phyloP scores from a whole-genome alignment of 805 yeast genomes.

The Lipomyces yamadae region DNA sequence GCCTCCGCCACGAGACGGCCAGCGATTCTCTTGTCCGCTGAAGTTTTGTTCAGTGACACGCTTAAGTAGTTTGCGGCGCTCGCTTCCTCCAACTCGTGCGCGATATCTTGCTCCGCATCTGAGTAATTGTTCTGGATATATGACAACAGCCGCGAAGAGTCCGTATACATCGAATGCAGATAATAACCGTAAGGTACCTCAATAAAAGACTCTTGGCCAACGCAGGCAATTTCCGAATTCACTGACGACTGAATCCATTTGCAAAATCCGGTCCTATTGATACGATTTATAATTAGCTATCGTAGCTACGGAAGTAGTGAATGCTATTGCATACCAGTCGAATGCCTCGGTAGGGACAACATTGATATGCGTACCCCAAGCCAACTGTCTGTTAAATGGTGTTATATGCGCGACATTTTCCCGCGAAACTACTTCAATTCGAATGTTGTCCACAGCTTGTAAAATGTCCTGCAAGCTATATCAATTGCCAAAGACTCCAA shows the following conservation, averaged over 20 bases:
- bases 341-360: conserved; percentile 18
- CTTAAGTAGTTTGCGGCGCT: conserved; percentile 20
- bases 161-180: conserved; percentile 24
- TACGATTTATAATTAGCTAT: neutral
- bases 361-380: conserved; percentile 32
- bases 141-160: conserved; percentile 5
- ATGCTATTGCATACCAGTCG: conserved; percentile 19
- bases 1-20: conserved; percentile 29
- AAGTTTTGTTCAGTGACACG: conserved; percentile 14
- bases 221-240: conserved; percentile 16
- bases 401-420: conserved; percentile 32
- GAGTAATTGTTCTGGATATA: conserved; percentile 17
- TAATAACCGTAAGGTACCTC: conserved; percentile 30
- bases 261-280: conserved; percentile 27
- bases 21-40: conserved; percentile 10
- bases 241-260: conserved; percentile 16
- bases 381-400: conserved; percentile 31
- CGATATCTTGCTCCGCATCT: neutral
- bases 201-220: conserved; percentile 28
- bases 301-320: neutral
- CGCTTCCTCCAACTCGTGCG: conserved; percentile 10
- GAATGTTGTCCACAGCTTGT: conserved; percentile 16
- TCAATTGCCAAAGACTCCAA: conserved; percentile 1
- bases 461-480: conserved; percentile 13
- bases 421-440: conserved; percentile 28